Base-by-base conservation (phyloP, 2,329 filamentous ascomycete genomes). In the Arthrobotrys sinensis region DNA sequence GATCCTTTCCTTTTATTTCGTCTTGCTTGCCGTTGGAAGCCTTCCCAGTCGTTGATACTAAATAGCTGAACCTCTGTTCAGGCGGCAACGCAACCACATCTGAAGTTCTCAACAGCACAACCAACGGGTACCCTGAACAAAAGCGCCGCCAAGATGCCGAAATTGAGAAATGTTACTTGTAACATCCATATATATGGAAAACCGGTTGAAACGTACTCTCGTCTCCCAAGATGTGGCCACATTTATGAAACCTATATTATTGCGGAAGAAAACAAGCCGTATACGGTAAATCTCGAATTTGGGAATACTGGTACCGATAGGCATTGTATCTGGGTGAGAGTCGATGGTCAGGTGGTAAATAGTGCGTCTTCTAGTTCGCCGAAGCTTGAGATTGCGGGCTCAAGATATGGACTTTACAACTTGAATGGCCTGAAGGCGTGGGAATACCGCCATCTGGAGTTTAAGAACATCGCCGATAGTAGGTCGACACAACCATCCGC, bases 311-410 rank as follows among this genome's bases (percentile, higher is more conserved):
- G 36, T 1, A 16, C 64, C 11, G 1, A n/a, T 0, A 38, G 55
- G 0, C 71, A 76, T n/a, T 40, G 45, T 6, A 10, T 57, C 10
- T 19, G 40, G 12, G 6, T 69, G 1, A 19, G 11, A 10, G 21
- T 57, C 10, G 71, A 76, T 48, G 71, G 71, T 2, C 55, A 68
- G 32, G 14, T 32, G 21, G 45, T 76, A 3, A 46, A 32, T 28
- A 46, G 14, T 10, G 45, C 55, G 3, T 53, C 64, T 10, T 53
- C 53, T 16, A 11, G 1, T 10, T n/a, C 19, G 14, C 24, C 8
- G 12, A 28, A 16, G 14, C 16, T 28, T 45, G 19, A 50, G 21
- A n/a, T 69, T 36, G 11, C 28, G 21, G 43, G 36, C 6, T 52
- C 38, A 12, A 60, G 40, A 40, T 62, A 69, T 50, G 14, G 21